phyloP scores from a whole-genome alignment of 371 early-diverging fungal genomes.

The Syncephalastrum contaminatum region DNA sequence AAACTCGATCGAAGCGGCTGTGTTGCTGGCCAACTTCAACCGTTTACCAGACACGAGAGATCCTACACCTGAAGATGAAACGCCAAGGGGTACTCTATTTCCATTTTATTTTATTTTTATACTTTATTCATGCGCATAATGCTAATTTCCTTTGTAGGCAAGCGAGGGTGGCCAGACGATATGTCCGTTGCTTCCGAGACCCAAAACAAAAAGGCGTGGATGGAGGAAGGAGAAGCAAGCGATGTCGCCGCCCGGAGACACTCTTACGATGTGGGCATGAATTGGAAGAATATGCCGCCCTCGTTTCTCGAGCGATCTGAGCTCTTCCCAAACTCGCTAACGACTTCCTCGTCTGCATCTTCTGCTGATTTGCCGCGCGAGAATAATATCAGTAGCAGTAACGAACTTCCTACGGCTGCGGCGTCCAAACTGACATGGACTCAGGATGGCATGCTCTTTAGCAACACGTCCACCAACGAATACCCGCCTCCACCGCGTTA shows the following conservation, averaged over 20 bases:
- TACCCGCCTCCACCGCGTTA: slow-evolving; percentile 9
- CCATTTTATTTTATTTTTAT: not conserved
- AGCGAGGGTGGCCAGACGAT: slow-evolving; percentile 17
- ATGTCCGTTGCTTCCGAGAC: slow-evolving; percentile 38
- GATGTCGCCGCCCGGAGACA: slow-evolving; percentile 23
- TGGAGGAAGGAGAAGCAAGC: slow-evolving; percentile 5
- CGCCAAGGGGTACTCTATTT: not conserved
- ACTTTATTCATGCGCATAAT: slow-evolving; percentile 38
- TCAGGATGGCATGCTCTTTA: slow-evolving; percentile 14
- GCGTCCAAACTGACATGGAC: slow-evolving; percentile 21
- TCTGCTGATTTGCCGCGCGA: not conserved
- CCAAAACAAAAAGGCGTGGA: slow-evolving; percentile 25
- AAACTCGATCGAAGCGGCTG: slow-evolving; percentile 51
- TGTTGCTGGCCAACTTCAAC: slow-evolving; percentile 46
- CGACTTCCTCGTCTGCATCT: slow-evolving; percentile 5
- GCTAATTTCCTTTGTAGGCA: no score
- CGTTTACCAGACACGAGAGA: slow-evolving; percentile 15
- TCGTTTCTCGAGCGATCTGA: slow-evolving; percentile 29
- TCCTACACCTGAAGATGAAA: not conserved
- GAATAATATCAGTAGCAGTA: no score
- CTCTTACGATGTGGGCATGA: slow-evolving; percentile 41
- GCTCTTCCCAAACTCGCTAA: slow-evolving; percentile 14
- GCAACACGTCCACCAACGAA: slow-evolving; percentile 1
- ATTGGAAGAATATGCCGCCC: slow-evolving; percentile 41
- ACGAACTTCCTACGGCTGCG: no score